phyloP scores from a whole-genome alignment of 75 land plant species.

The Isoetes taiwanensis region DNA sequence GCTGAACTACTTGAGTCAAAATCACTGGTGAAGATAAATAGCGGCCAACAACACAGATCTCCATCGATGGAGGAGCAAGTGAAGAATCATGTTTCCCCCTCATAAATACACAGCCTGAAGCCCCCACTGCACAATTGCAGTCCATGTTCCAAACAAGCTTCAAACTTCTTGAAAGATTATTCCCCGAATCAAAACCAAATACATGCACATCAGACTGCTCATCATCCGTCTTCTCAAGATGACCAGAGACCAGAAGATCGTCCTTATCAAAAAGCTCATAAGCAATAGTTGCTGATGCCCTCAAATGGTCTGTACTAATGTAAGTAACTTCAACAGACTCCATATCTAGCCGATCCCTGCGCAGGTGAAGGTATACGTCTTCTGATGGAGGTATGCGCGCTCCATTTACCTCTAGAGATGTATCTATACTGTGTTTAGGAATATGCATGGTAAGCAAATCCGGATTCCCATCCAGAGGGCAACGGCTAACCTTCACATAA shows the following conservation, averaged over 20 bases:
- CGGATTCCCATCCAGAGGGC: conserved; percentile 32
- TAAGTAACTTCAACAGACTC: conserved; percentile 70
- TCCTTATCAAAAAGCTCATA: conserved; percentile 59
- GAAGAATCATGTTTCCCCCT: not conserved
- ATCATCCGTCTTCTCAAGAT: conserved; percentile 29
- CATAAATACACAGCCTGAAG: conserved; percentile 20
- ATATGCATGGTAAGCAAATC: conserved; percentile 52
- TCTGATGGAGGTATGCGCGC: conserved; percentile 36
- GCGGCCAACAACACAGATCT: conserved; percentile 71
- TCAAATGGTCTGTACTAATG: conserved; percentile 64
- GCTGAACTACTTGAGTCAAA: conserved; percentile 57
- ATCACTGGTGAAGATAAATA: conserved; percentile 56
- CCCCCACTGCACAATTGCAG: conserved; percentile 40
- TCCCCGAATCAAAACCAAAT: conserved; percentile 15
- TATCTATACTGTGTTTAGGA: conserved; percentile 41
- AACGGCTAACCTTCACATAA: conserved; percentile 19
- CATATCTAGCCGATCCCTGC: conserved; percentile 68
- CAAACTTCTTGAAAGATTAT: conserved; percentile 17
- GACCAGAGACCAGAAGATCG: conserved; percentile 49
- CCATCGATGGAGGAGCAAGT: conserved; percentile 36
- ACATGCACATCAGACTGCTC: not conserved
- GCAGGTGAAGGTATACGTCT: conserved; percentile 33
- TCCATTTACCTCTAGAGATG: conserved; percentile 71
- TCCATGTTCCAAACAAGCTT: conserved; percentile 51
- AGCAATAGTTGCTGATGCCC: conserved; percentile 42